Base-by-base conservation (phyloP, 306 rosid species). In the Sindora glabra region DNA sequence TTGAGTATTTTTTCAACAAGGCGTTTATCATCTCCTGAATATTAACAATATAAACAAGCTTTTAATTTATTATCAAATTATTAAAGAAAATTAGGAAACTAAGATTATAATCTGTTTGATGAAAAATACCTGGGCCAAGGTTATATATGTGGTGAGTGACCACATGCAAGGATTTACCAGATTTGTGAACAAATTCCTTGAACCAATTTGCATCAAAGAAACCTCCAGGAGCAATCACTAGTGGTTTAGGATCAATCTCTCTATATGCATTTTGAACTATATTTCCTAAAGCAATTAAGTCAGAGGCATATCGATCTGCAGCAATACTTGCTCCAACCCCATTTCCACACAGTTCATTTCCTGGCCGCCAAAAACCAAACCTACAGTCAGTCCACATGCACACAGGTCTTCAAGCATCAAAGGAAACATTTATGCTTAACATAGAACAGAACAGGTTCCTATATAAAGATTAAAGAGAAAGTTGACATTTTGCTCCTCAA, bases 191-290 rank as follows among this genome's bases (percentile, higher is more conserved):
- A 34, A 86, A 84, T 51, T 82, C 82, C 58, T 67, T 46, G 77
- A 84, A 86, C 99, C 99, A 92, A 29, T 49, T 29, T 48, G 75
- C 70, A 32, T 89, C 99, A 56, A 74, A 92, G 82, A 89, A 92
- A 37, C 99, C 99, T 39, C 95, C 99, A 9, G 99, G 99, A 23
- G 95, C 85, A 45, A 92, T 69, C 42, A 82, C 71, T 29, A 89
- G 75, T 7, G 99, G 97, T 78, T 86, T 92, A 10, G 75, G 77
- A 36, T 67, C 58, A 18, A 77, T 33, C 13, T 33, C 77, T 38
- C 24, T 58, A 55, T 89, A 92, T 29, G 25, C 67, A 8, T 71
- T 75, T 17, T 78, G 71, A 54, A 92, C 66, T 69, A 86, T 74
- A 10, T 68, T 64, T 32, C 65, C 62, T 41, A 92, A 78, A 59